phyloP scores from a whole-genome alignment of 768 basidiomycete genomes.

The Termitomyces sp. region DNA sequence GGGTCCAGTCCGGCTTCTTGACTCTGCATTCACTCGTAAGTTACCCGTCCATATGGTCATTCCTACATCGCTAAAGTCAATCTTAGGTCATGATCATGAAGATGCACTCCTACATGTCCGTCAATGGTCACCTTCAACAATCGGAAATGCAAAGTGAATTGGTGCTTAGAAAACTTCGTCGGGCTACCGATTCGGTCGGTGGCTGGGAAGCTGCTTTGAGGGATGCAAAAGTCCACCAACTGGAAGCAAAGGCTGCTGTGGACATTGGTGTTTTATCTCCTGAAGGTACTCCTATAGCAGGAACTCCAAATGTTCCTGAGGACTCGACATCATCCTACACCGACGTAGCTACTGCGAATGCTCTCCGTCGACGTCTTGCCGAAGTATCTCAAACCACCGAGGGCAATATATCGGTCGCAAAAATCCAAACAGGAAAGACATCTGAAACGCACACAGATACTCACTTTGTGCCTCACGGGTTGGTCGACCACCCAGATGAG shows the following conservation, averaged over 20 bases:
- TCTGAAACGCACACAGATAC: constrained; percentile 9
- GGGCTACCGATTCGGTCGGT: constrained; percentile 48
- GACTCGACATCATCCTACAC: constrained; percentile 50
- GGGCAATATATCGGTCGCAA: constrained; percentile 15
- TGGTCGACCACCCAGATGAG: constrained; percentile 65
- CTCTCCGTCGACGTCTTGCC: constrained; percentile 56
- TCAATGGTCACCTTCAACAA: constrained; percentile 79
- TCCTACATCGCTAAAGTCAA: background rate
- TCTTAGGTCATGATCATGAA: constrained; percentile 85
- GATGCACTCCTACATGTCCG: constrained; percentile 90
- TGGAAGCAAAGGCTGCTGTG: constrained; percentile 32
- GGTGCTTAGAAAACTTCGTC: constrained; percentile 42
- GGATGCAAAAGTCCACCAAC: constrained; percentile 44
- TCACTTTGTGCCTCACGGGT: constrained; percentile 35
- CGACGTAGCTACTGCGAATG: constrained; percentile 48
- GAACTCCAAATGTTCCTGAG: constrained; percentile 42
- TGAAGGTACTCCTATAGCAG: constrained; percentile 27
- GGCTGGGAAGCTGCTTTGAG: constrained; percentile 64
- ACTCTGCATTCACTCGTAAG: constrained; percentile 81
- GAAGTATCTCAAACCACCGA: constrained; percentile 32
- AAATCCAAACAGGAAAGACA: constrained; percentile 8
- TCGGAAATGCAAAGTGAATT: constrained; percentile 44
- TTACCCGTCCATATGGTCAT: constrained; percentile 4
- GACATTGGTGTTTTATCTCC: constrained; percentile 18
- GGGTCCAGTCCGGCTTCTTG: constrained; percentile 93